Evolutionary conservation across 129 eudicot species (phyloP).

Genomic region (Daucus carota): DH1_v3.0 NC_030386.2:9453501-9454000

Average conservation of each 20-base stretch:
- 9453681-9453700: not conserved
- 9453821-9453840: not conserved
- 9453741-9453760: not conserved
- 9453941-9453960: not conserved
- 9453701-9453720: not conserved
- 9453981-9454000: not conserved
- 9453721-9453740: not conserved
- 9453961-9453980: not conserved
- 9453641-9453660: slow-evolving; percentile 43
- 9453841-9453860: too few species aligned
- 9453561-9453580: slow-evolving; percentile 41
- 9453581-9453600: slow-evolving; percentile 53
- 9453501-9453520: not conserved
- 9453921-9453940: too few species aligned
- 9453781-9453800: not conserved
- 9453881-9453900: not conserved
- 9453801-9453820: not conserved
- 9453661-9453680: not conserved
- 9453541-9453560: slow-evolving; percentile 87
- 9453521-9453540: slow-evolving; percentile 29
- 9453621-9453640: slow-evolving; percentile 37
- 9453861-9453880: too few species aligned
- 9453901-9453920: not conserved
- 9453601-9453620: slow-evolving; percentile 54
- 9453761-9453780: not conserved